Evolutionary conservation across 768 basidiomycete species (phyloP), one percentile per base, ranked within the genome.

Genomic region (Boletus sp.): DNA sequence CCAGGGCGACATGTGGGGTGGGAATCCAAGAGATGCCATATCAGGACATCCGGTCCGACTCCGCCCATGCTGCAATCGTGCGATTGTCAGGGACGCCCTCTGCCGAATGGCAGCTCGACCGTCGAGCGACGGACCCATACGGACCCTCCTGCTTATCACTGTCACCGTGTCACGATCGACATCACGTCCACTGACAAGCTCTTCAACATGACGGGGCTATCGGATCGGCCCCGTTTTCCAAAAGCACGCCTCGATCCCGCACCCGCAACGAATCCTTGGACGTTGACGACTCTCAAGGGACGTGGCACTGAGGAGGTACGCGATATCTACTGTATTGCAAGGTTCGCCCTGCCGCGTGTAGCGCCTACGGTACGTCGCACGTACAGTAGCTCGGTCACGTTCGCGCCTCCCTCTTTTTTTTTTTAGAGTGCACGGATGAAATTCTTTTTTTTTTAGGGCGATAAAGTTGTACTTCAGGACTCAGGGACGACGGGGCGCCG

Each of bases 1-100:
- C 8, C 54, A 57, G 18, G 56, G 54, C 33, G 20, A 42, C 54
- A 15, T 47, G 39, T 37, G 56, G 55, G 52, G 56, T 57, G 56
- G 28, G 45, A 57, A 55, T 24, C 41, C 18, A n/a, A 41, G n/a
- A 41, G 40, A 41, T 14, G 42, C 6, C 14, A 24, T 44, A 20
- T 28, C 24, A 24, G 42, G 14, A 28, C 24, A 44, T 44, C 42
- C 20, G 42, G 4, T 20, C 42, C 20, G 15, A 24, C 8, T n/a
- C n/a, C n/a, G 24, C 5, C 33, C 33, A 11, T 11, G 33, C 33
- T 11, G 7, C 11, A 11, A 35, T 9, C 33, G 33, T 35, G 33
- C 33, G 33, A 35, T 35, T 11, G 18, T 33, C 47, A 47, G 18
- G 47, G 32, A 33, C 37, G 33, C 33, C 9, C 33, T 35, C 24